Evolutionary conservation across 2,329 filamentous ascomycete species (phyloP).

Genomic region (Nemania sp.): DNA sequence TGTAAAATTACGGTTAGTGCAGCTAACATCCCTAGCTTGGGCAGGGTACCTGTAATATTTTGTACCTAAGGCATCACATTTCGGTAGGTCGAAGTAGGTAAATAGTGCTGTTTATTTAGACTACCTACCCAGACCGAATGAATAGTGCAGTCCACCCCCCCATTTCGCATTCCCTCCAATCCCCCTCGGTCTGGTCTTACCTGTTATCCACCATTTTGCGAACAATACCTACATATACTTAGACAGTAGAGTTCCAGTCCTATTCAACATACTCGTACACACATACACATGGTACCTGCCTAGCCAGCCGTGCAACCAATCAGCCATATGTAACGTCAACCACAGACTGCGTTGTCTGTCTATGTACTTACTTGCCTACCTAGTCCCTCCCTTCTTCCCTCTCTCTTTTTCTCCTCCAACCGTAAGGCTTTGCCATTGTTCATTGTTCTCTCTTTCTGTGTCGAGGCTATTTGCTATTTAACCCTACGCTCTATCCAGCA

Average conservation of each 20-base stretch:
- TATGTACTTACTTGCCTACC: no score
- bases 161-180: conserved; percentile 20
- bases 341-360: conserved; percentile 5
- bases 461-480: background rate
- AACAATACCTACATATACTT: no score
- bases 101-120: conserved; percentile 16
- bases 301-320: background rate
- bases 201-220: background rate
- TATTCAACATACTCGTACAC: conserved; percentile 1
- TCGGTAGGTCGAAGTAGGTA: background rate
- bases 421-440: background rate
- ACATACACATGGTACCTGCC: background rate
- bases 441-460: no score
- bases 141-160: conserved; percentile 1
- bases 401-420: background rate
- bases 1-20: no score
- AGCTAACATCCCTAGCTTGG: no score
- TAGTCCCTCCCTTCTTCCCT: background rate
- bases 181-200: background rate
- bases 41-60: no score
- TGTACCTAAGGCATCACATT: no score
- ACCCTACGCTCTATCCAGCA: no score
- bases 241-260: conserved; percentile 5
- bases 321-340: conserved; percentile 1
- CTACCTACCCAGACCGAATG: no score